These are phyloP conservation scores for Hypoxylon rickii DNA, from an alignment of 495 filamentous ascomycete species.

Conservation along the genomic window DNA sequence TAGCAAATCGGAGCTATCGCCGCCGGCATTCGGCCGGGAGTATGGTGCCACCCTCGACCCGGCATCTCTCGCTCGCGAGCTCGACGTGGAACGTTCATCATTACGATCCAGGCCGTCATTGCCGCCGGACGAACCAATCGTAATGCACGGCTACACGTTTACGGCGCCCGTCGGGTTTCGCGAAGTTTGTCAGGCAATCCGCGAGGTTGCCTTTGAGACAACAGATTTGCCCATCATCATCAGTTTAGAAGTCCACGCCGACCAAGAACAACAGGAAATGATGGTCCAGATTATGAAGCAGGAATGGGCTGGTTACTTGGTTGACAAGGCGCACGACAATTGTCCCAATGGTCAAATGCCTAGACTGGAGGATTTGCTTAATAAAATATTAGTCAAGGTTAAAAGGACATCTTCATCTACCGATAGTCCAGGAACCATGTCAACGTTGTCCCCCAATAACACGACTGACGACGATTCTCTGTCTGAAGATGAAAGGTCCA, in stretches of 20 bases:
- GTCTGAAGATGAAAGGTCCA: constrained; percentile 38
- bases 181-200: constrained; percentile 79
- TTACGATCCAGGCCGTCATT: constrained; percentile 34
- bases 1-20: constrained; percentile 35
- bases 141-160: constrained; percentile 84
- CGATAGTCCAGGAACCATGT: constrained; percentile 35
- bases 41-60: constrained; percentile 10
- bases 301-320: constrained; percentile 74
- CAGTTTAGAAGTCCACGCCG: constrained; percentile 87
- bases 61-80: constrained; percentile 2
- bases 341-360: constrained; percentile 66
- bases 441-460: constrained; percentile 26
- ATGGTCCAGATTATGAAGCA: constrained; percentile 95
- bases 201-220: constrained; percentile 75
- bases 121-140: constrained; percentile 64
- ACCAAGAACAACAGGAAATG: constrained; percentile 76
- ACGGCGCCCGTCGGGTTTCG: constrained; percentile 86
- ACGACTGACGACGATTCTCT: constrained; percentile 40
- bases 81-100: constrained; percentile 18
- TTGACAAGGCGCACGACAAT: constrained; percentile 57
- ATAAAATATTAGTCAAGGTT: constrained; percentile 91
- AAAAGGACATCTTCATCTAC: constrained; percentile 62
- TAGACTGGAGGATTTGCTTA: constrained; percentile 65
- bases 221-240: constrained; percentile 81
- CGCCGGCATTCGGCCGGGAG: constrained; percentile 17